A percentile compares a stretch with the other conserved stretches of the same genome.
phyloP scores from a whole-genome alignment of 2,329 filamentous ascomycete genomes.

The Akanthomyces dipterigenus region DNA sequence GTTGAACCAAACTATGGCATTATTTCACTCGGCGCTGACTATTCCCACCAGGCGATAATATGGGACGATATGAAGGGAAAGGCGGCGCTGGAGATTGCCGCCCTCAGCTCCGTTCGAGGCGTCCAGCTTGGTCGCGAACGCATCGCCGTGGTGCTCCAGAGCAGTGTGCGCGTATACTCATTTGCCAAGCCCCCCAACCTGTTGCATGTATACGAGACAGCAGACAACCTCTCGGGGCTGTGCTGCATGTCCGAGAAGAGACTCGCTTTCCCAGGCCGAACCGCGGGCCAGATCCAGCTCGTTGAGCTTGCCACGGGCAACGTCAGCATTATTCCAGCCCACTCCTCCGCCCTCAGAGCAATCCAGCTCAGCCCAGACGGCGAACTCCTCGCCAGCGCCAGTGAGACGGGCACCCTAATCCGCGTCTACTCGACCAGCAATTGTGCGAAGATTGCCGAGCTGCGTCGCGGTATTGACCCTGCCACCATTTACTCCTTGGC shows the following conservation, averaged over 20 bases:
- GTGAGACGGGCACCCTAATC: conserved; percentile 83
- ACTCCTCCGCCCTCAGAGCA: conserved; percentile 71
- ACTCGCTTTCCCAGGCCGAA: conserved; percentile 82
- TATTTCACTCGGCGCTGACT: background rate
- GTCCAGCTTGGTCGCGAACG: conserved; percentile 69
- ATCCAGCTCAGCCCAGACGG: conserved; percentile 75
- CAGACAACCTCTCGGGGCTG: conserved; percentile 74
- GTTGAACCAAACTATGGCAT: background rate
- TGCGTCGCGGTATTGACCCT: conserved; percentile 82
- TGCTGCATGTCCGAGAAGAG: conserved; percentile 68
- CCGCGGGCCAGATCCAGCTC: conserved; percentile 80
- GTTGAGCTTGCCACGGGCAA: conserved; percentile 71
- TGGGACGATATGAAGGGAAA: conserved; percentile 84
- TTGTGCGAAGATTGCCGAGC: conserved; percentile 73
- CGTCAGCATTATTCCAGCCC: conserved; percentile 90
- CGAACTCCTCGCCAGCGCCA: conserved; percentile 78
- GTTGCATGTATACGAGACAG: conserved; percentile 73
- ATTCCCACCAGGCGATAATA: conserved; percentile 62
- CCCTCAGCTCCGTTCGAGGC: conserved; percentile 72
- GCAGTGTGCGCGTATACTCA: conserved; percentile 73
- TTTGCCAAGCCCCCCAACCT: conserved; percentile 68
- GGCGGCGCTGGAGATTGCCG: conserved; percentile 67
- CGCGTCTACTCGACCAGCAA: conserved; percentile 77
- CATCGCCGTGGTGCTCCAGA: conserved; percentile 74
- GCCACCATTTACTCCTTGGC: conserved; percentile 82